These are phyloP conservation scores for Pleurotus pulmonarius DNA, from an alignment of 768 basidiomycete genomes.

Conservation along the genomic window DNA sequence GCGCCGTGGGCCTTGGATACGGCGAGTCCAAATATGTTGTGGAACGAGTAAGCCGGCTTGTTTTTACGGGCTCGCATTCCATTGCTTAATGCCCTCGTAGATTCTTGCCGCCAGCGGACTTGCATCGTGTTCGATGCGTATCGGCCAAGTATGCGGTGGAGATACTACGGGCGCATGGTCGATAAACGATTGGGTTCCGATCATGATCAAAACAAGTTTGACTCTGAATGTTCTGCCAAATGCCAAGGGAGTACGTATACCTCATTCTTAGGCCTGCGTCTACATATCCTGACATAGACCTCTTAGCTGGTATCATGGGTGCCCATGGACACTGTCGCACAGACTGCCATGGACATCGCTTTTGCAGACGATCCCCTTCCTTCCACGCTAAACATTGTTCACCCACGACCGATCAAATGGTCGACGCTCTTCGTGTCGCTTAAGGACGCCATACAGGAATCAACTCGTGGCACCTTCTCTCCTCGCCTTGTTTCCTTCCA, in stretches of 20 bases:
- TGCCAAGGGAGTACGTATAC: slow-evolving; percentile 17
- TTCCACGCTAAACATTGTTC: slow-evolving; percentile 27
- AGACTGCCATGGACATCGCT: slow-evolving; percentile 26
- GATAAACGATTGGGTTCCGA: slow-evolving; percentile 30
- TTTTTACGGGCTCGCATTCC: neutral
- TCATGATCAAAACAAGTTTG: slow-evolving; percentile 27
- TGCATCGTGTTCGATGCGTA: slow-evolving; percentile 19
- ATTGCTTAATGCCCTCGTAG: slow-evolving; percentile 9
- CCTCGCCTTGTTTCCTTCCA: slow-evolving; percentile 14
- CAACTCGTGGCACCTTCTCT: neutral
- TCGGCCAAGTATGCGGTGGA: slow-evolving; percentile 30
- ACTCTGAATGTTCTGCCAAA: slow-evolving; percentile 18
- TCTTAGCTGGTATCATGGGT: slow-evolving; percentile 30
- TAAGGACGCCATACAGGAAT: slow-evolving; percentile 12
- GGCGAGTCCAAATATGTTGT: slow-evolving; percentile 34
- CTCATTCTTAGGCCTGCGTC: neutral
- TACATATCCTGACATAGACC: neutral
- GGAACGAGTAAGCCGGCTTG: slow-evolving; percentile 24
- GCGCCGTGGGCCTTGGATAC: slow-evolving; percentile 30
- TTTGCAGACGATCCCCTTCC: slow-evolving; percentile 15
- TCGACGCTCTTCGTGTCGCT: slow-evolving; percentile 14
- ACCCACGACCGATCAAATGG: slow-evolving; percentile 30
- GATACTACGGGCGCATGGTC: slow-evolving; percentile 27
- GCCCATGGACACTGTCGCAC: slow-evolving; percentile 23
- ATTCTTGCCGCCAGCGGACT: slow-evolving; percentile 22